These are phyloP conservation scores for Salvia splendens DNA, from an alignment of 257 asterid species.

Conservation along the genomic window DNA sequence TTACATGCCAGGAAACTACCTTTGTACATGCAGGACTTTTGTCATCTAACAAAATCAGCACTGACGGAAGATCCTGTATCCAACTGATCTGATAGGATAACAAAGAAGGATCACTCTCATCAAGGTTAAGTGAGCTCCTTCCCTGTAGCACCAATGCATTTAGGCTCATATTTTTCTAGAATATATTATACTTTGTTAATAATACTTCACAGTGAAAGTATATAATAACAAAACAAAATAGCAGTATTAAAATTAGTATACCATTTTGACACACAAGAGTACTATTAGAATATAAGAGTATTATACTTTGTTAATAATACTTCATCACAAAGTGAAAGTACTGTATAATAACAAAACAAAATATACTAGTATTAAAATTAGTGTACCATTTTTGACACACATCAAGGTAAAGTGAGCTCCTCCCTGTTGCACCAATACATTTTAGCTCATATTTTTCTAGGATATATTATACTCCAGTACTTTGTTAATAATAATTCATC, in stretches of 20 bases:
- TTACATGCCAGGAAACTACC: constrained; percentile 53
- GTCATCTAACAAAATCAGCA: constrained; percentile 64
- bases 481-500: background rate
- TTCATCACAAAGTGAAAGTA: background rate
- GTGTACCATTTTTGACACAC: background rate
- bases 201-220: background rate
- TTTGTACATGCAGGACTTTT: constrained; percentile 59
- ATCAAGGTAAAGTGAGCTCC: constrained; percentile 44
- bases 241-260: background rate
- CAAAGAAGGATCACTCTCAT: constrained; percentile 53
- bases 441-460: constrained; percentile 6
- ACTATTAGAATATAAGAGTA: background rate
- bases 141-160: constrained; percentile 47
- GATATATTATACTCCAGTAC: constrained; percentile 5
- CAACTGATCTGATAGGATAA: constrained; percentile 55
- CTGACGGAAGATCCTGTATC: constrained; percentile 71
- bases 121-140: constrained; percentile 43
- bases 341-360: background rate
- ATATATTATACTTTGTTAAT: background rate
- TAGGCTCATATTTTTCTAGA: constrained; percentile 17
- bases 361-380: background rate
- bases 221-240: background rate
- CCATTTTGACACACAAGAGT: no score
- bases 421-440: constrained; percentile 48
- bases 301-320: background rate